These are phyloP conservation scores for Rhynchosporium secalis DNA, from an alignment of 2,329 filamentous ascomycete genomes.

Conservation along the genomic window DNA sequence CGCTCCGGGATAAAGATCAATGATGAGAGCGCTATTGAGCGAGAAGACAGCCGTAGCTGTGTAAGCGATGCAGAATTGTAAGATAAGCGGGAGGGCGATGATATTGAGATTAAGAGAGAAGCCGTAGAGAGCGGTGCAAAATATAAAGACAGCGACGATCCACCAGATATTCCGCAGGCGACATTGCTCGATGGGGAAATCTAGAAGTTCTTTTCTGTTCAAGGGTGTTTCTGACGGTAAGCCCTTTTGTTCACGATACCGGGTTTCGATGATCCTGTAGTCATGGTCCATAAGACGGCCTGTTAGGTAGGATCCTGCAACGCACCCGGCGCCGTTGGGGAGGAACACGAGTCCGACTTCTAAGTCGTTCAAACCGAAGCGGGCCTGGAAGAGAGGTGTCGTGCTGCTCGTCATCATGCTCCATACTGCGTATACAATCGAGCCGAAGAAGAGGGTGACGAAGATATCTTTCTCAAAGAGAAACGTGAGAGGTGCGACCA, in stretches of 20 bases:
- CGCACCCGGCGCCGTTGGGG: conserved; percentile 45
- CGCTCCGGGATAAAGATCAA: conserved; percentile 39
- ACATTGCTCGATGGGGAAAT: conserved; percentile 46
- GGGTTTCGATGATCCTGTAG: conserved; percentile 40
- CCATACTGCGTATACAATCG: conserved; percentile 49
- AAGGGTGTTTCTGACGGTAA: conserved; percentile 35
- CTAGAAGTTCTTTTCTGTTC: conserved; percentile 38
- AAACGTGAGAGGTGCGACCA: conserved; percentile 44
- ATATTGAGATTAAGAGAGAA: conserved; percentile 34
- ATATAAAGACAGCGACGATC: conserved; percentile 42
- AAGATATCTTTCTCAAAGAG: conserved; percentile 50
- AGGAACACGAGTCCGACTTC: conserved; percentile 46
- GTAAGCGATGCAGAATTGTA: conserved; percentile 42
- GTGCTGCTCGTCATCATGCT: conserved; percentile 51
- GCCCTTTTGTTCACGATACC: conserved; percentile 39
- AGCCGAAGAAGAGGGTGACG: conserved; percentile 46
- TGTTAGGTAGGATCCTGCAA: conserved; percentile 43
- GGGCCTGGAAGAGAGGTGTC: conserved; percentile 41
- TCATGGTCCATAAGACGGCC: conserved; percentile 45
- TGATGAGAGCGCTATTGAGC: conserved; percentile 40
- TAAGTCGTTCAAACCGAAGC: conserved; percentile 43
- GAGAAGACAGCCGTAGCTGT: conserved; percentile 42
- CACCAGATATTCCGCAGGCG: conserved; percentile 41
- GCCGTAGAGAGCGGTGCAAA: conserved; percentile 42
- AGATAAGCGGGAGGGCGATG: conserved; percentile 35